Base-by-base conservation (phyloP, 352 stramenopile species). In the Saprolegnia parasitica region DNA sequence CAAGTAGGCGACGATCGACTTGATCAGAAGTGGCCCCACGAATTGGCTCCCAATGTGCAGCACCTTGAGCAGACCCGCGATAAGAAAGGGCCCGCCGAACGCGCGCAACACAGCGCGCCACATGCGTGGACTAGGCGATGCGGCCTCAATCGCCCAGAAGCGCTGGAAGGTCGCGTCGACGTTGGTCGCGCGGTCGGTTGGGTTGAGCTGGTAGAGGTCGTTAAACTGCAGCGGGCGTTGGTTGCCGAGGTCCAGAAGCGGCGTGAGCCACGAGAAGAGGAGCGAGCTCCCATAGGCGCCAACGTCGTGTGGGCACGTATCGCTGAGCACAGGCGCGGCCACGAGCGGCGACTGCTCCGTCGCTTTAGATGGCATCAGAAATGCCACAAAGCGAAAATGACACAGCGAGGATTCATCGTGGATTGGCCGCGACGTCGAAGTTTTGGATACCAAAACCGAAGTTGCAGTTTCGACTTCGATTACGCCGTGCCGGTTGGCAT, bases 191-290 rank as follows among this genome's bases (percentile, higher is more conserved):
- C 83, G 83, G 80, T 96, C 90, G 56, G 75, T 45, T 56, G 81
- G 79, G 67, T 93, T 84, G 45, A 96, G 73, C 67, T 92, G 83
- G 76, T 87, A 93, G 61, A 97, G 77, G 68, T 97, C 90, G 45
- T 85, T 77, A 61, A 77, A 76, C 72, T 96, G 77, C 1, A 97
- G 75, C 52, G 87, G 83, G 0, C 83, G 82, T 56, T 87, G 73
- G 72, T 90, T 92, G 56, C 88, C 88, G 35, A 95, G 76, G 62
- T 88, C 75, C 79, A 97, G 88, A 52, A 97, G 70, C 61, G 86
- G 86, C 42, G 85, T 93, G 65, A 97, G 74, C 90, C 90, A 97
- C 73, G 81, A 82, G 76, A 97, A 96, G 68, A 92, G 81, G 29
- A 91, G 67, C 29, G 72, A 75, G n/a, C 76, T 78, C n/a, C 76